Conservation (phyloP, 2,329 filamentous ascomycete species). For the Cercospora janseana region DNA sequence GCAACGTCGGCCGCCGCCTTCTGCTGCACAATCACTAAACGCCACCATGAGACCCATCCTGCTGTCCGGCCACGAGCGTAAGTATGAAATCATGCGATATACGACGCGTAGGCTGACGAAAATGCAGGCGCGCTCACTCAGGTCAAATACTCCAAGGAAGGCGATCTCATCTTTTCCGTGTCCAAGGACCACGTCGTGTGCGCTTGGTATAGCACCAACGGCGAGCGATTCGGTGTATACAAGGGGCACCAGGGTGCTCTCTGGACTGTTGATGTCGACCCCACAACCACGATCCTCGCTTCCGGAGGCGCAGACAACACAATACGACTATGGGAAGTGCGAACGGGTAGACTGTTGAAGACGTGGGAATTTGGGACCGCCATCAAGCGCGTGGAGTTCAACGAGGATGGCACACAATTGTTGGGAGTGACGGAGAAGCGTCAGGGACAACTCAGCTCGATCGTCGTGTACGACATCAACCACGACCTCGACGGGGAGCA, state of each 20-base stretch:
- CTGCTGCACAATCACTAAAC: constrained; percentile 18
- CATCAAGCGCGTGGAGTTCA: constrained; percentile 97
- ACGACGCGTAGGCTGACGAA: background rate
- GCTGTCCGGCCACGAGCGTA: constrained; percentile 75
- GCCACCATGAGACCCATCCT: constrained; percentile 92
- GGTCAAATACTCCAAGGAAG: constrained; percentile 81
- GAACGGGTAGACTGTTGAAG: constrained; percentile 89
- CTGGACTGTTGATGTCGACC: constrained; percentile 97
- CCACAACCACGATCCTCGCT: constrained; percentile 85
- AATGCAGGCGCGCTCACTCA: constrained; percentile 20
- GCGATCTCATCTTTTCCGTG: constrained; percentile 93
- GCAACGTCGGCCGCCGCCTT: no score
- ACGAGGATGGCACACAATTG: constrained; percentile 84
- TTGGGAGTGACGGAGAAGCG: constrained; percentile 97
- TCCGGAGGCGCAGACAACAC: constrained; percentile 98
- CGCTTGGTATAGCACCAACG: constrained; percentile 96
- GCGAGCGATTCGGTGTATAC: constrained; percentile 95
- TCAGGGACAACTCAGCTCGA: constrained; percentile 92
- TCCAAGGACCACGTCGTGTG: constrained; percentile 96
- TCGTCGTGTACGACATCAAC: constrained; percentile 87
- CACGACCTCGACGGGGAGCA: constrained; percentile 80
- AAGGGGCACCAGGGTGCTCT: constrained; percentile 95
- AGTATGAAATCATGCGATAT: background rate
- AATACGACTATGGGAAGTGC: constrained; percentile 93
- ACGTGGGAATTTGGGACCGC: constrained; percentile 96